These are phyloP conservation scores for Teratosphaeria gauchensis DNA, from an alignment of 2,329 filamentous ascomycete species.

Conservation along the genomic window DNA sequence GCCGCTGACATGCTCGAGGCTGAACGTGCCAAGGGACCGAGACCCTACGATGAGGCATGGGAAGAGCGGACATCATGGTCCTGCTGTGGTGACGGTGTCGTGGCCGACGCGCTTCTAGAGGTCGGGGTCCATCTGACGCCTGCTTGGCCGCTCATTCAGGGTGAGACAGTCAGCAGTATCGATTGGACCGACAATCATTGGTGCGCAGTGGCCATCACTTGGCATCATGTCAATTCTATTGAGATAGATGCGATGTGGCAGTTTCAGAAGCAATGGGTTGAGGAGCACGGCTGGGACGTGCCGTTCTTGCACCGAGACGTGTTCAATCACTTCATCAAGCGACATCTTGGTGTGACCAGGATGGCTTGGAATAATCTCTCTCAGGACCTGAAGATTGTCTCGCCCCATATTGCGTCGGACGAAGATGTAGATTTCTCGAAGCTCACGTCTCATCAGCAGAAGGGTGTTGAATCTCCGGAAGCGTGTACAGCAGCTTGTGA, in stretches of 20 bases:
- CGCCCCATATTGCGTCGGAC: slow-evolving; percentile 7
- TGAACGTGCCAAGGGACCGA: slow-evolving; percentile 32
- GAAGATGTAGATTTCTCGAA: slow-evolving; percentile 14
- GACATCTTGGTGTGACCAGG: slow-evolving; percentile 21
- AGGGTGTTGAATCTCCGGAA: slow-evolving; percentile 16
- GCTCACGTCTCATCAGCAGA: slow-evolving; percentile 17
- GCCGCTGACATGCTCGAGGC: slow-evolving; percentile 26
- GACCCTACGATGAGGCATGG: slow-evolving; percentile 28
- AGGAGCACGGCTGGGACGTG: slow-evolving; percentile 20
- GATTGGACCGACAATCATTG: slow-evolving; percentile 35
- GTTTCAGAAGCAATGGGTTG: slow-evolving; percentile 23
- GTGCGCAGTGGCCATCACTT: slow-evolving; percentile 34
- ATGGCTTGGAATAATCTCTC: slow-evolving; percentile 27
- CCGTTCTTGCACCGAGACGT: slow-evolving; percentile 26
- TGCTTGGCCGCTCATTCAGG: slow-evolving; percentile 36
- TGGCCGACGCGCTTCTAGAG: slow-evolving; percentile 41
- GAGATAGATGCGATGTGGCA: slow-evolving; percentile 24
- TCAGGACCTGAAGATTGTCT: slow-evolving; percentile 19
- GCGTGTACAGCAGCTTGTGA: slow-evolving; percentile 23
- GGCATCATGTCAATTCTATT: slow-evolving; percentile 24
- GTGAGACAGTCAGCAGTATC: slow-evolving; percentile 32
- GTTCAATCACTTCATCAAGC: slow-evolving; percentile 24
- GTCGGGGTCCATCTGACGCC: slow-evolving; percentile 36
- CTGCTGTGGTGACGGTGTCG: slow-evolving; percentile 46
- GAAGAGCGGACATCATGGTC: slow-evolving; percentile 36